Evolutionary conservation across 2,329 filamentous ascomycete genomes (phyloP), one percentile per base, ranked within the genome.

Genomic region (Neopestalotiopsis sp.): DNA sequence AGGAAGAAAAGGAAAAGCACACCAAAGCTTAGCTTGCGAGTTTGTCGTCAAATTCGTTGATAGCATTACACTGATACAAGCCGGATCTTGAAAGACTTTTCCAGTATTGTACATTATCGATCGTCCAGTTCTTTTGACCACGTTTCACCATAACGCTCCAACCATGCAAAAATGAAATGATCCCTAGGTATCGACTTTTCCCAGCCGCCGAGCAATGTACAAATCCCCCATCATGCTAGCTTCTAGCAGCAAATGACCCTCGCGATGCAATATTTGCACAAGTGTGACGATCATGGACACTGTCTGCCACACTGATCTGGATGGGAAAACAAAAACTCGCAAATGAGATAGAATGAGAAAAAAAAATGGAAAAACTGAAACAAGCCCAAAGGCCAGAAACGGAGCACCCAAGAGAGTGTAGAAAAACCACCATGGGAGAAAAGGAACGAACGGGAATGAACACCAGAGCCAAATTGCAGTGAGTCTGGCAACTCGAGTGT

Each of bases 141-240:
- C 65, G 67, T 72, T 73, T 66, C 69, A 34, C 73, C 72, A 63
- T 72, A 74, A 75, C 73, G 76, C 75, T 78, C 75, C 76, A 75
- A 69, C 75, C 73, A 78, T 78, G 77, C 76, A 77, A 68, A 75
- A 52, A 52, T n/a, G 45, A 52, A n/a, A 75, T 69, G 68, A 72
- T 71, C 66, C 71, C 66, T 63, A 69, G 68, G 69, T 74, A 74
- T 72, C 64, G 69, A 69, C 69, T 67, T 68, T 75, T 77, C 75
- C 75, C 75, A 72, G 74, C 76, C 75, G 72, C 74, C 71, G 69
- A 74, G 72, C 73, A 76, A 77, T 78, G 77, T 77, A 77, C 77
- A 78, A 73, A 74, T 49, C 49, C 65, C 34, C 69, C 68, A 68
- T 65, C 69, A 70, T 71, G 72, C 74, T 73, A 73, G 69, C 69